Evolutionary conservation across 208 protist species (phyloP).

Genomic region (Trypanosoma rangeli): DNA sequence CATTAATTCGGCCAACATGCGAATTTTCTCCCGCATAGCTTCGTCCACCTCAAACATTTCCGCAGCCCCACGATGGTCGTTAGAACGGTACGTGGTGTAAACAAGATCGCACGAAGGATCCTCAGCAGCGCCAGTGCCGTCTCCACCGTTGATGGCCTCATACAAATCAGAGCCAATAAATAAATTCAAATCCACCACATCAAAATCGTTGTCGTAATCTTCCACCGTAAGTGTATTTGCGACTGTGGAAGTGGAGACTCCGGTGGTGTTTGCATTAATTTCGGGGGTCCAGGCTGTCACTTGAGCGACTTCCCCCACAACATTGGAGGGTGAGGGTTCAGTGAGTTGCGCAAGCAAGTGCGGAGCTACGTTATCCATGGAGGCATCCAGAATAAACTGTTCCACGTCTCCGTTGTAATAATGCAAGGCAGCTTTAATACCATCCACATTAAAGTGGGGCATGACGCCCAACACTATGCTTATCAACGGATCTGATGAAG

Average conservation of each 20-base stretch:
- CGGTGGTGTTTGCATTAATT: constrained; percentile 16
- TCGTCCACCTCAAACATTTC: constrained; percentile 76
- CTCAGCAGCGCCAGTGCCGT: constrained; percentile 26
- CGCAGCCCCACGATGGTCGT: constrained; percentile 29
- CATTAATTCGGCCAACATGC: constrained; percentile 82
- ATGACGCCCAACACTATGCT: constrained; percentile 83
- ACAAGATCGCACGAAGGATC: neutral
- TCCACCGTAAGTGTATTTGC: constrained; percentile 34
- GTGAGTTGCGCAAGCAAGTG: constrained; percentile 65
- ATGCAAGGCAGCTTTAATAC: constrained; percentile 58
- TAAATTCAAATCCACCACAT: constrained; percentile 24
- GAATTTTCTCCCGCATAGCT: constrained; percentile 75
- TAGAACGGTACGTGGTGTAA: constrained; percentile 13
- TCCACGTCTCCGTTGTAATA: constrained; percentile 89
- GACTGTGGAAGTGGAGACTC: constrained; percentile 2
- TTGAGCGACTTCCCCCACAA: neutral
- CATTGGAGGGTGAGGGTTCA: neutral
- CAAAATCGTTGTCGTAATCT: constrained; percentile 44
- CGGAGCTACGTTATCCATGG: constrained; percentile 81
- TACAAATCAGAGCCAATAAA: constrained; percentile 31
- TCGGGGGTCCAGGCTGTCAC: constrained; percentile 18
- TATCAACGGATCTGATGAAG: constrained; percentile 50
- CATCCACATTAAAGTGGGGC: constrained; percentile 59
- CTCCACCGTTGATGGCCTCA: constrained; percentile 17
- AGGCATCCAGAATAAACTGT: constrained; percentile 88